phyloP scores from a whole-genome alignment of 441 rosid genomes.

The Mallotus repandus region DNA sequence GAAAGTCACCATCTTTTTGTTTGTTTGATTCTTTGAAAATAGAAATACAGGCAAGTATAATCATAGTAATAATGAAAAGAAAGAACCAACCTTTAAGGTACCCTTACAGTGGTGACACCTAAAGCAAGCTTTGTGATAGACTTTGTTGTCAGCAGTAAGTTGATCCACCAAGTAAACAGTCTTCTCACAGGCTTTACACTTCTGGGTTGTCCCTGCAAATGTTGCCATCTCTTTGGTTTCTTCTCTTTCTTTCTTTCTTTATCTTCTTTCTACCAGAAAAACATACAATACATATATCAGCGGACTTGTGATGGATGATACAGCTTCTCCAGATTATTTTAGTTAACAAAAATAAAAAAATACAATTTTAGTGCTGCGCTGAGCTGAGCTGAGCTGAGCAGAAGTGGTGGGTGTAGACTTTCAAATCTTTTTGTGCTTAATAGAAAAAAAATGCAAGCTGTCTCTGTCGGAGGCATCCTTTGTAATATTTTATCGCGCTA shows the following conservation, averaged over 20 bases:
- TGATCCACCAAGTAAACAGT: constrained; percentile 75
- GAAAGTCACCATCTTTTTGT: not conserved
- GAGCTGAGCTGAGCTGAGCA: too few relatives aligned
- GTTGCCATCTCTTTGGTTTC: constrained; percentile 43
- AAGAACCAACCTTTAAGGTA: constrained; percentile 55
- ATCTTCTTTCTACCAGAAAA: not conserved
- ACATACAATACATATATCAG: not conserved
- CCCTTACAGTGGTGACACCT: constrained; percentile 81
- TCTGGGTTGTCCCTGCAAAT: constrained; percentile 73
- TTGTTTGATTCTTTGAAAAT: too few relatives aligned
- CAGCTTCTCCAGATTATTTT: not conserved
- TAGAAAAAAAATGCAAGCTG: constrained; percentile 23
- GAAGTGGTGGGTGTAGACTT: not conserved
- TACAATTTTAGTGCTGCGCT: not conserved
- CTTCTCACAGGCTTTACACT: constrained; percentile 74
- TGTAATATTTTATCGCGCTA: not conserved
- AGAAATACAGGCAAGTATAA: too few relatives aligned
- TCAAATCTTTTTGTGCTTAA: not conserved
- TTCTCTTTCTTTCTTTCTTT: not conserved
- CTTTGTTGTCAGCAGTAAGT: constrained; percentile 57
- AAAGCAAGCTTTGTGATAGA: constrained; percentile 69
- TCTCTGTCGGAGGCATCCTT: constrained; percentile 13
- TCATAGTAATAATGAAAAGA: not conserved
- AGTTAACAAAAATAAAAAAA: not conserved
- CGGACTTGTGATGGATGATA: not conserved